Base-by-base conservation (phyloP, 768 basidiomycete species). In the Chalciporus piperatus region DNA sequence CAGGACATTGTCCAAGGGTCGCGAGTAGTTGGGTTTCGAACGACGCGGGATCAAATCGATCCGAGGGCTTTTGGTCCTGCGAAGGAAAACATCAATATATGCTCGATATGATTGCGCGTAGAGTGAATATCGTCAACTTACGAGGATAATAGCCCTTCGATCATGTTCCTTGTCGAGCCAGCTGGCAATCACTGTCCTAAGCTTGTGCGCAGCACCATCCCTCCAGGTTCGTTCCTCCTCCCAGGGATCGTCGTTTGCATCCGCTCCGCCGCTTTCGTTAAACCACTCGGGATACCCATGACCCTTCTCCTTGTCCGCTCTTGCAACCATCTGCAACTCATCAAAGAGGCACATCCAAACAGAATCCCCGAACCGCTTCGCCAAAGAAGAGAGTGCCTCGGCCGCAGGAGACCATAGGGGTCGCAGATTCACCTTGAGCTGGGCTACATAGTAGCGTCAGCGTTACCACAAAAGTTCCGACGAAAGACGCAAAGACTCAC, bases 391-490 rank as follows among this genome's bases (percentile, higher is more conserved):
- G 6, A 97, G 68, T 1, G 89, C 85, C 11, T 79, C 78, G 12
- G 84, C 78, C 4, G 93, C 83, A 16, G 94, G 87, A 4, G 83
- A 80, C 89, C 95, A 99, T 14, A 97, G 64, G 0, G 97, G 97
- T 25, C 91, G 81, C 41, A 98, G 72, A 65, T 94, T 96, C 54
- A 98, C 88, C 72, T 98, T 98, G 47, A 98, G 75, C 65, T 97
- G 95, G 6, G 89, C 91, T 87, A 60, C 22, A 49, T 17, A 12
- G 22, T 2, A 44, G 30, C 28, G 1, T 30, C 6, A 8, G 32
- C 1, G n/a, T 43, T 42, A n/a, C 42, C 19, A 30, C 43, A 17
- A n/a, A n/a, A 22, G 33, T 33, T 33, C 40, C 12, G 32, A 16
- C 23, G 20, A 32, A 33, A 38, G 14, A 47, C 17, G 52, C 9